Conservation (phyloP, 2,329 filamentous ascomycete genomes). For the Trichocomaceae sp. region DNA sequence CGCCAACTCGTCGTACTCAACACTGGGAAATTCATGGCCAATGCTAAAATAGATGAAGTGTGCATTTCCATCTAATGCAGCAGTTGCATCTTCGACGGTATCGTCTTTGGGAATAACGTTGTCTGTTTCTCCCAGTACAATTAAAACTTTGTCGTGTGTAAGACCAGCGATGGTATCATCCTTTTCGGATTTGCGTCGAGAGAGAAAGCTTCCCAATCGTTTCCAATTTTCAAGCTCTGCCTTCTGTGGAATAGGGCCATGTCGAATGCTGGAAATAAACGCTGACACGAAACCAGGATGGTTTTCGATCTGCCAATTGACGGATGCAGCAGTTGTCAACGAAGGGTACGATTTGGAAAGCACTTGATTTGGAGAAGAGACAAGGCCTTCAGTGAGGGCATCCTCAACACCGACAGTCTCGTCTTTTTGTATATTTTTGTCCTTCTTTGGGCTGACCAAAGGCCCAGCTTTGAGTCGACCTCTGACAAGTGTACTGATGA, state of each 20-base stretch:
- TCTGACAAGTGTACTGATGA: slow-evolving; percentile 49
- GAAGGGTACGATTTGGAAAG: slow-evolving; percentile 48
- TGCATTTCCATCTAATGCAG: slow-evolving; percentile 53
- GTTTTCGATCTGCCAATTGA: slow-evolving; percentile 61
- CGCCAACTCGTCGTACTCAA: slow-evolving; percentile 53
- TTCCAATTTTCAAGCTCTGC: slow-evolving; percentile 53
- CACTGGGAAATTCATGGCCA: slow-evolving; percentile 65
- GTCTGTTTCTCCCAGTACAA: slow-evolving; percentile 62
- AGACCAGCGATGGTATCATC: slow-evolving; percentile 23
- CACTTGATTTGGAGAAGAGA: slow-evolving; percentile 27
- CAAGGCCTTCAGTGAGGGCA: slow-evolving; percentile 37
- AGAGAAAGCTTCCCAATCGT: slow-evolving; percentile 47
- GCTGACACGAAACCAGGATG: slow-evolving; percentile 63
- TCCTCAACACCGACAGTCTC: slow-evolving; percentile 32
- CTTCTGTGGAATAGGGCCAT: slow-evolving; percentile 62
- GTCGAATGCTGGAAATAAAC: slow-evolving; percentile 63
- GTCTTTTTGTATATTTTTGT: slow-evolving; percentile 18
- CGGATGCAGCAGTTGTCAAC: slow-evolving; percentile 56
- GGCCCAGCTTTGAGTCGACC: slow-evolving; percentile 44
- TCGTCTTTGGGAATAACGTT: slow-evolving; percentile 61
- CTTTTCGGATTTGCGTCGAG: slow-evolving; percentile 30
- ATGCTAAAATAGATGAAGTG: slow-evolving; percentile 53
- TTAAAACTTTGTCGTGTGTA: slow-evolving; percentile 48
- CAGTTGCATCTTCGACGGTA: slow-evolving; percentile 54
- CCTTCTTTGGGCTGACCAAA: slow-evolving; percentile 27